These are phyloP conservation scores for Fusarium lateritium DNA, from an alignment of 2,329 filamentous ascomycete species.

Conservation along the genomic window DNA sequence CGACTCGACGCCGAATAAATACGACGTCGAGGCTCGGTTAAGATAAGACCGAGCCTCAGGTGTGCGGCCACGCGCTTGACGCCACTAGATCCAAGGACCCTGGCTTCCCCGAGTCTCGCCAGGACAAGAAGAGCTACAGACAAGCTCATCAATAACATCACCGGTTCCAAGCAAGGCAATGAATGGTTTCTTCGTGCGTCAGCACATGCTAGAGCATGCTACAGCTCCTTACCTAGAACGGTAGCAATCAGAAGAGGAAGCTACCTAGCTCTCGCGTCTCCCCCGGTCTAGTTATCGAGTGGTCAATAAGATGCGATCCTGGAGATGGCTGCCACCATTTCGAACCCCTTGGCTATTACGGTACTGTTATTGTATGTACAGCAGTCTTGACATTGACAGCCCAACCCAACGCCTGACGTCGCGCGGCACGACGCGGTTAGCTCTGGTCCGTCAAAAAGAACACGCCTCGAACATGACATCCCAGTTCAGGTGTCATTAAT, in stretches of 20 bases:
- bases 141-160: slow-evolving; percentile 32
- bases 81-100: slow-evolving; percentile 35
- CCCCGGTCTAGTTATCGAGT: slow-evolving; percentile 19
- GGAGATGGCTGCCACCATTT: slow-evolving; percentile 39
- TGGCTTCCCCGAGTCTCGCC: slow-evolving; percentile 12
- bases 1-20: neutral
- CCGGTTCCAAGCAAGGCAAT: slow-evolving; percentile 20
- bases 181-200: slow-evolving; percentile 15
- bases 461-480: slow-evolving; percentile 35
- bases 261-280: slow-evolving; percentile 3
- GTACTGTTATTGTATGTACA: slow-evolving; percentile 7
- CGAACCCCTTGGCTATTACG: neutral
- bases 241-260: slow-evolving; percentile 32
- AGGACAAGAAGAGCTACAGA: slow-evolving; percentile 13
- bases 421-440: slow-evolving; percentile 18
- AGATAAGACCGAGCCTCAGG: slow-evolving; percentile 33
- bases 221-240: slow-evolving; percentile 39
- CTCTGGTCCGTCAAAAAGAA: slow-evolving; percentile 22
- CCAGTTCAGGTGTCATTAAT: slow-evolving; percentile 31
- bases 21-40: slow-evolving; percentile 30
- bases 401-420: neutral
- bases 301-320: slow-evolving; percentile 34
- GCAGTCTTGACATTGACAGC: slow-evolving; percentile 7
- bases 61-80: slow-evolving; percentile 33
- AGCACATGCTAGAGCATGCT: slow-evolving; percentile 11